Conservation (phyloP, 2,329 filamentous ascomycete species). For the Fusarium torreyae region DNA sequence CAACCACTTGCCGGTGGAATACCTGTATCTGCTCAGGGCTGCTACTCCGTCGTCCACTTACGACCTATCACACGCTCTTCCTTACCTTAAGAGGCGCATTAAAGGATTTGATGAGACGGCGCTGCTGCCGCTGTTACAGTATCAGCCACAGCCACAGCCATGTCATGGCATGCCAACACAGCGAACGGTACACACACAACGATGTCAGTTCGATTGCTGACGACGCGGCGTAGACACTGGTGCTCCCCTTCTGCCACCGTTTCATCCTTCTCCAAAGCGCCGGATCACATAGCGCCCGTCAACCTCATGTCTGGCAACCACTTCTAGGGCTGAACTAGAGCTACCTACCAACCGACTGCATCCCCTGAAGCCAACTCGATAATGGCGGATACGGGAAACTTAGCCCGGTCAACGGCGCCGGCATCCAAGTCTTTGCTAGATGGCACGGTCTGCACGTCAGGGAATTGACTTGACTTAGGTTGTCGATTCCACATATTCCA, state of each 20-base stretch:
- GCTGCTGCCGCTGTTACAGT: constrained; percentile 13
- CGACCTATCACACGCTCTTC: constrained; percentile 25
- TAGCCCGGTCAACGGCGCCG: constrained; percentile 46
- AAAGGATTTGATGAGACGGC: constrained; percentile 2
- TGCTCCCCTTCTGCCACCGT: constrained; percentile 28
- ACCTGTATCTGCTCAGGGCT: background rate
- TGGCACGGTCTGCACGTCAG: constrained; percentile 47
- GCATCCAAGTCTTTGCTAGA: constrained; percentile 37
- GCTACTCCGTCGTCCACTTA: constrained; percentile 22
- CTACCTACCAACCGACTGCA: constrained; percentile 23
- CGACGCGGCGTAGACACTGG: constrained; percentile 34
- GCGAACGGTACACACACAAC: constrained; percentile 11
- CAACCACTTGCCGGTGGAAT: constrained; percentile 12
- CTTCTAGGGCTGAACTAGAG: constrained; percentile 49
- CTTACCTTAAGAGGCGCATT: background rate
- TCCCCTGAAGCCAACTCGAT: constrained; percentile 42
- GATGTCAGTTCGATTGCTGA: constrained; percentile 22
- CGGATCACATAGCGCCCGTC: constrained; percentile 47
- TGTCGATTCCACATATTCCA: constrained; percentile 43
- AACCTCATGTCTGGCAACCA: constrained; percentile 39
- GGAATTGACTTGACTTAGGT: constrained; percentile 14
- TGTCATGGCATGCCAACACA: constrained; percentile 13
- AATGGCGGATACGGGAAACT: constrained; percentile 38
- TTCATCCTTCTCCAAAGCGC: constrained; percentile 41
- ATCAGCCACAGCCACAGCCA: constrained; percentile 39